Conservation (phyloP, 371 early-diverging fungal species). For the Mortierella sp. region DNA sequence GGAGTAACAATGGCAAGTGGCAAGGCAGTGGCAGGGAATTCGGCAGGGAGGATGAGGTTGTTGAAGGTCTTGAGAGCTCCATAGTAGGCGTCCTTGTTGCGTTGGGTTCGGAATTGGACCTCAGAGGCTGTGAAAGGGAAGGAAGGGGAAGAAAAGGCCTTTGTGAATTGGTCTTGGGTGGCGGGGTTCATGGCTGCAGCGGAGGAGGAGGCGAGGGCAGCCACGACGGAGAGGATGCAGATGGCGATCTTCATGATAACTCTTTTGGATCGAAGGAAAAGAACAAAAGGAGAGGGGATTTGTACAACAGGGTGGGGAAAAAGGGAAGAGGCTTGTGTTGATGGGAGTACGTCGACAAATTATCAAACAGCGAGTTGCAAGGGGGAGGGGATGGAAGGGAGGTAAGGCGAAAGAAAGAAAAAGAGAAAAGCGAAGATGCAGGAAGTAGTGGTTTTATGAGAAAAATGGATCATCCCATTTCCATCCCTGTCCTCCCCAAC, state of each 20-base stretch:
- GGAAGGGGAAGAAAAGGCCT: constrained; percentile 20
- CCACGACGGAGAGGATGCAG: constrained; percentile 45
- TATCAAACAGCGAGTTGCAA: background rate
- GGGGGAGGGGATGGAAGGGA: background rate
- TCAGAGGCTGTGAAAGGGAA: constrained; percentile 30
- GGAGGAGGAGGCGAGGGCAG: constrained; percentile 33
- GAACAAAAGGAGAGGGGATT: background rate
- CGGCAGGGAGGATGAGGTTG: constrained; percentile 42
- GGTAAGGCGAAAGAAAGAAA: background rate
- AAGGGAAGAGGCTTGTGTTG: background rate
- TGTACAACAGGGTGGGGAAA: background rate
- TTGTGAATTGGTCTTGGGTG: constrained; percentile 21
- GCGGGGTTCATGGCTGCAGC: constrained; percentile 26
- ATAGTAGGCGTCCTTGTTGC: constrained; percentile 32
- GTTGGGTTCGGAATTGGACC: constrained; percentile 42
- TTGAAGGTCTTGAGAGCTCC: constrained; percentile 47
- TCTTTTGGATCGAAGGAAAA: background rate
- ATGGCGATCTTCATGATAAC: constrained; percentile 41
- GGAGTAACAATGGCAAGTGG: constrained; percentile 43
- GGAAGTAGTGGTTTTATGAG: background rate
- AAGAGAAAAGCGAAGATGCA: background rate
- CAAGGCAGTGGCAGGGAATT: constrained; percentile 40
- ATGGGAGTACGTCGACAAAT: background rate
- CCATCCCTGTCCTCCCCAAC: background rate
- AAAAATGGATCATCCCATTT: background rate